phyloP scores from a whole-genome alignment of 345 rosid genomes.

The Bruguiera gymnorhiza region DNA sequence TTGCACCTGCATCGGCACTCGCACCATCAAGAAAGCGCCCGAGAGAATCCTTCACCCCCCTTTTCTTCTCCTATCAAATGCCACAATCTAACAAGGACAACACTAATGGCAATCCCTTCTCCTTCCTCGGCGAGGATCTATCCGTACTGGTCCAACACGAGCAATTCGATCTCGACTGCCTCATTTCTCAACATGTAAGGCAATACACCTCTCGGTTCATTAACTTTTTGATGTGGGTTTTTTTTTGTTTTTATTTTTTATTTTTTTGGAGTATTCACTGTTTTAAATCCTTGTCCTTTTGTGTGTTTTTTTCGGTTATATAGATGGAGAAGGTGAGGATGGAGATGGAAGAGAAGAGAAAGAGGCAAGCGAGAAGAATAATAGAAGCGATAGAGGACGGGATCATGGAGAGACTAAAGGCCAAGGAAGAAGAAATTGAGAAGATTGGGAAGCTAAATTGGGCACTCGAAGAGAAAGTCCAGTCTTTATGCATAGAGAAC shows the following conservation, averaged over 20 bases:
- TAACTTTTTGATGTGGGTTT: too few species aligned
- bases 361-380: slow-evolving; percentile 50
- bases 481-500: slow-evolving; percentile 60
- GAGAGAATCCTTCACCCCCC: slow-evolving; percentile 42
- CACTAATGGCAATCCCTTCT: slow-evolving; percentile 22
- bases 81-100: slow-evolving; percentile 25
- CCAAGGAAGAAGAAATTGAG: slow-evolving; percentile 71
- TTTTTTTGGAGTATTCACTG: too few species aligned
- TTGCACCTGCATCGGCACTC: too few species aligned
- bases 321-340: slow-evolving; percentile 74
- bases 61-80: slow-evolving; percentile 21
- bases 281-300: too few species aligned
- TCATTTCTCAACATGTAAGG: slow-evolving; percentile 62
- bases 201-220: too few species aligned
- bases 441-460: slow-evolving; percentile 57
- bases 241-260: too few species aligned
- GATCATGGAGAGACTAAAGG: slow-evolving; percentile 42
- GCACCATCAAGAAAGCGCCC: slow-evolving; percentile 51
- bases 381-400: slow-evolving; percentile 54
- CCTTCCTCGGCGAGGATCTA: slow-evolving; percentile 65
- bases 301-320: too few species aligned
- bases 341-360: slow-evolving; percentile 65
- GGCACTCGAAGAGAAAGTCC: slow-evolving; percentile 67
- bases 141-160: slow-evolving; percentile 68
- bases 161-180: slow-evolving; percentile 55